Base-by-base conservation (phyloP, 2,329 filamentous ascomycete genomes). In the Colletotrichum costaricense region DNA sequence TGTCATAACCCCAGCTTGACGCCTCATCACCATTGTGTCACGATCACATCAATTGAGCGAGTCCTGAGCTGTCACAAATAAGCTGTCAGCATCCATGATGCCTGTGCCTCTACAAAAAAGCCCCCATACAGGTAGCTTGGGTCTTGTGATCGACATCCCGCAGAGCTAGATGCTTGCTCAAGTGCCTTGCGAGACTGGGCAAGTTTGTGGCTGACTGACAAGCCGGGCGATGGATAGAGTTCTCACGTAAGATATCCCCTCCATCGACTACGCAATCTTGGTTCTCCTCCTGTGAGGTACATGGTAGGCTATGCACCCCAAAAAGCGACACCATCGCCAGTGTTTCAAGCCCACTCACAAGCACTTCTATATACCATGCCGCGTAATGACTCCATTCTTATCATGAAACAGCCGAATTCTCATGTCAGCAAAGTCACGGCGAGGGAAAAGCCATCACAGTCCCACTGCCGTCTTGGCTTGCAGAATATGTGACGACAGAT, bases 231-330 rank as follows among this genome's bases (percentile, higher is more conserved):
- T 11, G 24, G 52, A 70, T 24, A 70, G 30, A 55, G 55, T 70
- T 70, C 63, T 70, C 68, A 70, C 55, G 55, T 70, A 59, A 70
- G 24, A 58, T 26, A 9, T 16, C 63, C 63, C 16, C 38, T 16
- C 62, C 49, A 16, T 19, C 22, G 9, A 38, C 19, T 11, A 16
- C 11, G 7, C 19, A 49, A 60, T 67, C 68, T 70, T 67, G 46
- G 33, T 38, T 16, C 12, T 42, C 5, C 24, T 11, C 4, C 60
- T 54, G 60, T 19, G 60, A 63, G 60, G 60, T 26, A 54, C 60
- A 63, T 64, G 46, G 46, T 64, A 38, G 54, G 46, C 42, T 64
- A 28, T 33, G 16, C 22, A 26, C 12, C 12, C 30, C 42, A 49
- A 4, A 55, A 19, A 19, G 14, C 9, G 28, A 28, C 62, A n/a